Base-by-base conservation (phyloP, 768 basidiomycete species). In the Pulveroboletus sp. region DNA sequence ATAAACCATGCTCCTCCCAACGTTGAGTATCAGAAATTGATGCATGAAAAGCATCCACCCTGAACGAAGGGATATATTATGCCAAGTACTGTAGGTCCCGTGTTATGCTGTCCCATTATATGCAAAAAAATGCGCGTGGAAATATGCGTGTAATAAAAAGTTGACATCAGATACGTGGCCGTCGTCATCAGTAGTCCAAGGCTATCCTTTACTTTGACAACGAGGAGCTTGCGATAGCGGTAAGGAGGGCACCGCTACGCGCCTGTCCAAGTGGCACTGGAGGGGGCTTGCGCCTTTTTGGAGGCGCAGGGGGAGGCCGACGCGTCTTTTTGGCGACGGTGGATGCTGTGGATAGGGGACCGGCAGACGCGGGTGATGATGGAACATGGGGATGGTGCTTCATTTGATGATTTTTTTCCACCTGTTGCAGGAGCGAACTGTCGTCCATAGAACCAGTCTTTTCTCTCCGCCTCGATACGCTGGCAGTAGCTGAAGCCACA, bases 281-380 rank as follows among this genome's bases (percentile, higher is more conserved):
- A 29, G 88, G 87, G 2, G 87, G 81, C 56, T 85, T 86, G 59
- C 87, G 70, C 38, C 87, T 74, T 59, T 81, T 81, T 4, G 76
- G 76, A 17, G 85, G 84, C 10, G 82, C 77, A n/a, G 87, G 82
- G 0, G 87, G 83, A 3, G 86, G 77, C 47, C 81, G 67, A 46
- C 77, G 73, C 43, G 43, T 40, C 48, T 63, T 64, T 24, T 51
- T 61, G n/a, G 61, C 62, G 31, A 54, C 55, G 27, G 49, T 45
- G 39, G 60, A 52, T 11, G 50, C 45, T 44, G 50, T 45, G 34
- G 59, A 31, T 37, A 51, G 25, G 52, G 57, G 29, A 57, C 31
- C 39, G 46, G 59, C 47, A 49, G 61, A 39, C 20, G 49, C 47
- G 8, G 61, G 49, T 5, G 67, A 57, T 27, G 60, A 43, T 13